Evolutionary conservation across 2,329 filamentous ascomycete species (phyloP).

Genomic region (Stachybotrys chlorohalonatus): DNA sequence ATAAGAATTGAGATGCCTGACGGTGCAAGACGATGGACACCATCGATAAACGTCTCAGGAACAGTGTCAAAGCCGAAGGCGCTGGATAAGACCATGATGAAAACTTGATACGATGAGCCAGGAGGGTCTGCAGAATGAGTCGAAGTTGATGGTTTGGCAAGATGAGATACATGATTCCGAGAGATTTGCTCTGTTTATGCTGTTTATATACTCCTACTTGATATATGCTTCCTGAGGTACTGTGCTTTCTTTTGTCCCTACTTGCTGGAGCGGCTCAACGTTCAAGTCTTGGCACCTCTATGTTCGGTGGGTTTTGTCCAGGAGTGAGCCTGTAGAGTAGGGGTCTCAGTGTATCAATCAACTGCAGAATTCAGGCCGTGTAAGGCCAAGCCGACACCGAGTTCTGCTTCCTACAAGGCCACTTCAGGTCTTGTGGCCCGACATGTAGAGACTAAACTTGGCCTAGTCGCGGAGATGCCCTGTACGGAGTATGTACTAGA

Average conservation of each 20-base stretch:
- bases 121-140: background rate
- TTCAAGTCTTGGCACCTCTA: background rate
- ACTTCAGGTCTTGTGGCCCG: no score
- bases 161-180: background rate
- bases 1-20: slow-evolving; percentile 6
- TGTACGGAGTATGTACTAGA: no score
- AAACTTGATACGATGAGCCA: background rate
- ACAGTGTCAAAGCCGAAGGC: background rate
- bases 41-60: background rate
- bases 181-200: background rate
- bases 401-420: no score
- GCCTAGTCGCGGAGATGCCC: no score
- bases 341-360: no score
- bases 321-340: no score
- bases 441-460: no score
- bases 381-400: no score
- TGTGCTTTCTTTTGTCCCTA: no score
- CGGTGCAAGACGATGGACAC: background rate
- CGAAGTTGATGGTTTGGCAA: background rate
- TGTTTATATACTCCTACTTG: no score
- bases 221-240: no score
- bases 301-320: background rate
- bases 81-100: background rate
- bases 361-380: no score
- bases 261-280: background rate